A percentile compares a stretch with the other conserved stretches of the same genome.
phyloP scores from a whole-genome alignment of 2,329 filamentous ascomycete species.

The Penicillium sclerotiorum region DNA sequence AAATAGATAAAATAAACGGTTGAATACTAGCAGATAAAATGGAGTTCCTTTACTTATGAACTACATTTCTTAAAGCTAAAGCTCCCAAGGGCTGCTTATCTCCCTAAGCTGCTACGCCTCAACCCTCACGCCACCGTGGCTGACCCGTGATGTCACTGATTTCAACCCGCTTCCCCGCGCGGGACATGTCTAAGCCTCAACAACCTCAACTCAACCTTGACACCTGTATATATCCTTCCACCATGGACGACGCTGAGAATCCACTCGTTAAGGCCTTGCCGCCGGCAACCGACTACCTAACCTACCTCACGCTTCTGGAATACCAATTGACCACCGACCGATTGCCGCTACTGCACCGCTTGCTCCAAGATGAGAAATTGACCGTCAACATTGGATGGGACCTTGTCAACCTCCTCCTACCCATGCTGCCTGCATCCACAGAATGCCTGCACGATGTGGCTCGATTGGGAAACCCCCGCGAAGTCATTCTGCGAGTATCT shows the following conservation, averaged over 20 bases:
- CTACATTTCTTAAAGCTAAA: too few species aligned
- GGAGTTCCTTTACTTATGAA: too few species aligned
- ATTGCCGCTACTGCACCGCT: conserved; percentile 59
- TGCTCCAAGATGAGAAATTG: conserved; percentile 63
- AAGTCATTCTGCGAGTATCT: conserved; percentile 66
- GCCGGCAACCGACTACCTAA: conserved; percentile 65
- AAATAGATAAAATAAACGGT: too few species aligned
- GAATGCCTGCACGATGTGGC: conserved; percentile 65
- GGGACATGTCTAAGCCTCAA: background rate
- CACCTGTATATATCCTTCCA: conserved; percentile 1
- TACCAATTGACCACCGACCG: conserved; percentile 63
- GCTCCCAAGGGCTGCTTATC: too few species aligned
- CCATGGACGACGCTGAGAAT: conserved; percentile 39
- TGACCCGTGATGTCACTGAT: conserved; percentile 3
- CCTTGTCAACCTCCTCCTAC: conserved; percentile 63
- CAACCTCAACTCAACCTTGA: too few species aligned
- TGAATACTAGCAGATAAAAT: too few species aligned
- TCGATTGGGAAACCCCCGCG: conserved; percentile 63
- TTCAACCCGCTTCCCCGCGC: conserved; percentile 1
- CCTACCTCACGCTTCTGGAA: conserved; percentile 67
- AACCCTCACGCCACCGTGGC: too few species aligned
- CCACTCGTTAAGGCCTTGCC: conserved; percentile 62
- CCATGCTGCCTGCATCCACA: conserved; percentile 60
- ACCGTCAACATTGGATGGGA: conserved; percentile 69
- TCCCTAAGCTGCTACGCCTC: too few species aligned